These are phyloP conservation scores for Coelastrella sp. DNA, from an alignment of 139 green algal genomes.

Conservation along the genomic window DNA sequence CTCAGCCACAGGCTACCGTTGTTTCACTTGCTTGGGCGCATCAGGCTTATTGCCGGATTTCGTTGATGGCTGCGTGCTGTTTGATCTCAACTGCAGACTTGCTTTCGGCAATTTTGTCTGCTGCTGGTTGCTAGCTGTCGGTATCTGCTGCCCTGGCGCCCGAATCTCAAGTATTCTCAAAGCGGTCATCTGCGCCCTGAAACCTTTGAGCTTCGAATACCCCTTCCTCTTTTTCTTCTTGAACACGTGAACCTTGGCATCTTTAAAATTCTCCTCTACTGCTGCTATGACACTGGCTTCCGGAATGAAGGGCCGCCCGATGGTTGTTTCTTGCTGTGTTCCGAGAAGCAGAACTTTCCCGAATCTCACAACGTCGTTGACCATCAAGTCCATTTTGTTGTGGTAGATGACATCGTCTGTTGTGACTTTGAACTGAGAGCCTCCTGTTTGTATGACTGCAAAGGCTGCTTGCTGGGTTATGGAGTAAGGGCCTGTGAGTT, in stretches of 20 bases:
- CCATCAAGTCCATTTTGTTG: conserved; percentile 52
- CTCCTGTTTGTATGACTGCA: conserved; percentile 54
- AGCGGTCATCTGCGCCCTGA: conserved; percentile 52
- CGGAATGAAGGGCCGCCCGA: conserved; percentile 58
- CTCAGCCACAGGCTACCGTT: too few relatives aligned
- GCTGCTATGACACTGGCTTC: conserved; percentile 50
- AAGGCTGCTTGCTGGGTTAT: conserved; percentile 52
- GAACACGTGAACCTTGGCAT: conserved; percentile 67
- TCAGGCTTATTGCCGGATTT: too few relatives aligned
- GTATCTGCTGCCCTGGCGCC: conserved; percentile 1
- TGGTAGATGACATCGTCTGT: conserved; percentile 63
- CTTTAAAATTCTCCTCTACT: conserved; percentile 63
- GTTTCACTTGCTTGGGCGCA: too few relatives aligned
- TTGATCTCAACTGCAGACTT: conserved; percentile 12
- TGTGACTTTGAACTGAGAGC: conserved; percentile 65
- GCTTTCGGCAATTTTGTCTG: too few relatives aligned
- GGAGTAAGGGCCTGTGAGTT: conserved; percentile 48
- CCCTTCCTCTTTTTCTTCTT: conserved; percentile 64
- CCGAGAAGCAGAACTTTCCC: conserved; percentile 59
- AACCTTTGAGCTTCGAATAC: conserved; percentile 58
- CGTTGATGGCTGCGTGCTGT: background rate
- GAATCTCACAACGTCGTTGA: conserved; percentile 62
- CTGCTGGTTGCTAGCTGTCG: too few relatives aligned
- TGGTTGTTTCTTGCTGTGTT: conserved; percentile 45
- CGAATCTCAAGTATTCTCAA: conserved; percentile 59